phyloP scores from a whole-genome alignment of 2,329 filamentous ascomycete species.

The Cytospora piceae region DNA sequence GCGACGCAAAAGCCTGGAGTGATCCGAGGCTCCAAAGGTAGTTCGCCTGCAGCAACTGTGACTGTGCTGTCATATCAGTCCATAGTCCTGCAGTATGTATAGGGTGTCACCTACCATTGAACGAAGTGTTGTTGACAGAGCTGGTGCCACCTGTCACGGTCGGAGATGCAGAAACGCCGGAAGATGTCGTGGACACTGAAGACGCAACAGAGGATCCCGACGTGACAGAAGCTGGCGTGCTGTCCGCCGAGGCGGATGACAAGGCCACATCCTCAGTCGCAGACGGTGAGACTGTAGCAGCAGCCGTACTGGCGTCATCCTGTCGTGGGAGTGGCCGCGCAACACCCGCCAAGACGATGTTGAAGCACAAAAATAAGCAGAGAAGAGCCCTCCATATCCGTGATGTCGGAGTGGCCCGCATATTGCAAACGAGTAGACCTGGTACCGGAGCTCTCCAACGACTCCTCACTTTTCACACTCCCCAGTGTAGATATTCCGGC shows the following conservation, averaged over 20 bases:
- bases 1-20: constrained; percentile 82
- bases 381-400: constrained; percentile 18
- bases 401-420: constrained; percentile 15
- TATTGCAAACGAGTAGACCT: constrained; percentile 6
- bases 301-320: constrained; percentile 1
- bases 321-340: constrained; percentile 27
- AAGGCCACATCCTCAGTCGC: constrained; percentile 9
- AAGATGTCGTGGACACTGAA: constrained; percentile 15
- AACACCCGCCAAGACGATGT: constrained; percentile 24
- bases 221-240: not conserved
- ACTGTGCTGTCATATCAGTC: constrained; percentile 38
- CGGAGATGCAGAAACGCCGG: constrained; percentile 10
- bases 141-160: constrained; percentile 13
- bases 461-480: constrained; percentile 1
- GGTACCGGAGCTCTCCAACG: not conserved
- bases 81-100: not conserved
- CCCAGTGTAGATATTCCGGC: not conserved
- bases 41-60: constrained; percentile 52
- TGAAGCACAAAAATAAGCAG: constrained; percentile 22
- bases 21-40: constrained; percentile 74
- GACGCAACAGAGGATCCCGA: constrained; percentile 4
- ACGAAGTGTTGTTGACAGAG: constrained; percentile 19
- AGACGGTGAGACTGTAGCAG: not conserved
- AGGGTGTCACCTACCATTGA: constrained; percentile 16
- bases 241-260: constrained; percentile 2